Conservation (phyloP, 345 rosid genomes). For the Hibiscus mutabilis region DNA sequence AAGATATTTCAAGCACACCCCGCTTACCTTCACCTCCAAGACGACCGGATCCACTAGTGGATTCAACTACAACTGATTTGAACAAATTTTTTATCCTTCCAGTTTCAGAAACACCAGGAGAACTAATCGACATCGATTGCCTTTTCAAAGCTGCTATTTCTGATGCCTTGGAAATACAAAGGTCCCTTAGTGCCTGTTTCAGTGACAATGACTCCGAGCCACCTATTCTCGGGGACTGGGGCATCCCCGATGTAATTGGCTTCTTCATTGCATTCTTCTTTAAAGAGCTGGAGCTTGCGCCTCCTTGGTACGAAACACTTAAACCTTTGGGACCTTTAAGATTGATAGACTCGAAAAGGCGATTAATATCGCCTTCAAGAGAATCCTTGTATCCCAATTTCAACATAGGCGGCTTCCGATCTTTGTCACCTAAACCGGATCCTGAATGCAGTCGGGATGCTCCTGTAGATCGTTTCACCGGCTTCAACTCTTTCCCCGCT, state of each 20-base stretch:
- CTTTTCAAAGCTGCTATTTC: slow-evolving; percentile 91
- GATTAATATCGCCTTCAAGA: slow-evolving; percentile 69
- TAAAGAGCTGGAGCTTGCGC: slow-evolving; percentile 48
- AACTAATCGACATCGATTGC: slow-evolving; percentile 39
- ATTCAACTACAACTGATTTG: slow-evolving; percentile 55
- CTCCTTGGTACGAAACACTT: slow-evolving; percentile 40
- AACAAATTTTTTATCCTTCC: slow-evolving; percentile 74
- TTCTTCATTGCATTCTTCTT: slow-evolving; percentile 57
- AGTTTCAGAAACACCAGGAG: slow-evolving; percentile 72
- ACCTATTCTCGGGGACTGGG: slow-evolving; percentile 58
- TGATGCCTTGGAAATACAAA: slow-evolving; percentile 86
- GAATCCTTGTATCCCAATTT: slow-evolving; percentile 55
- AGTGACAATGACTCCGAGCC: slow-evolving; percentile 57
- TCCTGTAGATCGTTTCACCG: slow-evolving; percentile 34
- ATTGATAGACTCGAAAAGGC: slow-evolving; percentile 72
- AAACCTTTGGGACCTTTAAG: slow-evolving; percentile 50
- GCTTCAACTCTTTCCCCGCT: slow-evolving; percentile 45
- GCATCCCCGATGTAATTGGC: slow-evolving; percentile 50
- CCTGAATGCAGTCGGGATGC: slow-evolving; percentile 34
- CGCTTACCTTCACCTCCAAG: slow-evolving; percentile 37
- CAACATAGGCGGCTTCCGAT: slow-evolving; percentile 37
- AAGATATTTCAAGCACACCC: slow-evolving; percentile 44
- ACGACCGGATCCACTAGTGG: slow-evolving; percentile 36
- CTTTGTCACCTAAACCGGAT: slow-evolving; percentile 26
- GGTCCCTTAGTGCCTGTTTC: slow-evolving; percentile 88